These are phyloP conservation scores for Scheffersomyces coipomensis DNA, from an alignment of 805 yeast genomes.

Conservation along the genomic window DNA sequence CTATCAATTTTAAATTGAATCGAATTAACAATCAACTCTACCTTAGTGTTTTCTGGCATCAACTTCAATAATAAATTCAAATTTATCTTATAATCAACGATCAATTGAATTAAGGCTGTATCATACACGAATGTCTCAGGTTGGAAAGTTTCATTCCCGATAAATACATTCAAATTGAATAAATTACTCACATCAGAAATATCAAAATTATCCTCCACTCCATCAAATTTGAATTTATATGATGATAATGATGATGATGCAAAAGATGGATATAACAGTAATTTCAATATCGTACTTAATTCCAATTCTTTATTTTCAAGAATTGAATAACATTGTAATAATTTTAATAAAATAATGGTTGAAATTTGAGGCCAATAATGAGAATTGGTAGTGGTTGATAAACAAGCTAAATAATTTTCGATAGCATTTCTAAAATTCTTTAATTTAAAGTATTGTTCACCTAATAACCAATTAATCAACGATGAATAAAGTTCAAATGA, in stretches of 20 bases:
- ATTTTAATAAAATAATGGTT: constrained; percentile 27
- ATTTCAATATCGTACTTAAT: not conserved
- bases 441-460: constrained; percentile 38
- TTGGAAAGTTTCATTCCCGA: constrained; percentile 10
- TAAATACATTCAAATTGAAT: constrained; percentile 14
- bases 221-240: not conserved
- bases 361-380: constrained; percentile 40
- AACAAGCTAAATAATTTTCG: constrained; percentile 12
- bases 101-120: constrained; percentile 17
- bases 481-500: constrained; percentile 14
- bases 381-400: constrained; percentile 1
- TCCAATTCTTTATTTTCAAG: constrained; percentile 16
- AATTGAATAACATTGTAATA: constrained; percentile 36
- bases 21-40: constrained; percentile 8
- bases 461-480: constrained; percentile 46
- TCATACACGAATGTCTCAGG: constrained; percentile 15
- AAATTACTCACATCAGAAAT: constrained; percentile 6
- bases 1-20: constrained; percentile 8
- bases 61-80: constrained; percentile 4
- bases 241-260: too few relatives aligned
- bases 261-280: not conserved
- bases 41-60: constrained; percentile 3
- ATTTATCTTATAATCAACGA: constrained; percentile 9
- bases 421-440: constrained; percentile 15
- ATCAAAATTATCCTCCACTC: not conserved